Evolutionary conservation across 768 basidiomycete genomes (phyloP).

Genomic region (Russula compacta): DNA sequence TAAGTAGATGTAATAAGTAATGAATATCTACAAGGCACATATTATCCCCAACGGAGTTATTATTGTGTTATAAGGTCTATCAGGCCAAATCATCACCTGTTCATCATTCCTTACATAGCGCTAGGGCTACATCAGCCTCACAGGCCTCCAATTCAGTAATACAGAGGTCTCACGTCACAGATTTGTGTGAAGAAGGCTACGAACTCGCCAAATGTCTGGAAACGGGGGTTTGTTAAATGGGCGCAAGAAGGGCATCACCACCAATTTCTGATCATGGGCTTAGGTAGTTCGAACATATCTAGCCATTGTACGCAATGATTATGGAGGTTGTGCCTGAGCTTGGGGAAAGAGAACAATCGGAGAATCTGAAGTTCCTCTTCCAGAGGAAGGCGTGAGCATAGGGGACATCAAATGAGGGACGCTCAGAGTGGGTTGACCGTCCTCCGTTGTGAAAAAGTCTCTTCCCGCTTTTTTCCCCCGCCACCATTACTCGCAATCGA

Average conservation of each 20-base stretch:
- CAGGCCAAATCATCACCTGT: too few species aligned
- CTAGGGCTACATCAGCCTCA: too few species aligned
- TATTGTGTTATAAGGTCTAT: too few species aligned
- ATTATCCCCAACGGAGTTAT: too few species aligned
- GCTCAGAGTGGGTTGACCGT: neutral
- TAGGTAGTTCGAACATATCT: neutral
- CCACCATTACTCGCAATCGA: constrained; percentile 7
- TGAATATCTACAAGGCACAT: too few species aligned
- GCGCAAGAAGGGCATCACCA: constrained; percentile 18
- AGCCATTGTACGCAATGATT: constrained; percentile 17
- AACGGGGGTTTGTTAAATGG: constrained; percentile 10
- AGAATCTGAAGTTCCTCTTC: neutral
- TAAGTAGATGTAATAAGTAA: too few species aligned
- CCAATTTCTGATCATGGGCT: neutral
- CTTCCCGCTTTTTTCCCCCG: too few species aligned
- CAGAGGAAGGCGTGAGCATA: neutral
- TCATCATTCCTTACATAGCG: too few species aligned
- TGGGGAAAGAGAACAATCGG: neutral
- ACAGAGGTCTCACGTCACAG: constrained; percentile 1
- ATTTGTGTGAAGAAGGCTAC: constrained; percentile 15
- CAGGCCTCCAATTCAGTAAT: neutral
- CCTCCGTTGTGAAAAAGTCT: neutral
- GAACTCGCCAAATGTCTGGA: constrained; percentile 16
- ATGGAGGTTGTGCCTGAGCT: neutral
- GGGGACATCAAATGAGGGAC: neutral